phyloP scores from a whole-genome alignment of 73 alveolate genomes.

The Tetrahymena elliotti region DNA sequence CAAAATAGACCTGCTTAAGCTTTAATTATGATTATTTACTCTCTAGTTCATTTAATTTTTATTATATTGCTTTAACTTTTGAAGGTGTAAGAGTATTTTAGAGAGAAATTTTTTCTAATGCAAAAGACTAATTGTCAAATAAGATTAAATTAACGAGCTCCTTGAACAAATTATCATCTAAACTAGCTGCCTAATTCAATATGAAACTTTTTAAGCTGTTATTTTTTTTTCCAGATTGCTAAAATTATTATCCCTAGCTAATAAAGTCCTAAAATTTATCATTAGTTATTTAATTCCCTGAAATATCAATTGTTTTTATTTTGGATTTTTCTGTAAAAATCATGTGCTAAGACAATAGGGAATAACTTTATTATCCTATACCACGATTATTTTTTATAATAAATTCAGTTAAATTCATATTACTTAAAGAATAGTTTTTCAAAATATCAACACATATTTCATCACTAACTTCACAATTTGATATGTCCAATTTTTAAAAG shows the following conservation, averaged over 20 bases:
- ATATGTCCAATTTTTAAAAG: not conserved
- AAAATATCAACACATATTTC: not conserved
- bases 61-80: not conserved
- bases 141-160: not conserved
- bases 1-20: not conserved
- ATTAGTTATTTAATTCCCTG: not conserved
- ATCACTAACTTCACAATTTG: not conserved
- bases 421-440: not conserved
- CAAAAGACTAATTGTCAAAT: not conserved
- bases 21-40: not conserved
- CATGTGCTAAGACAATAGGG: not conserved
- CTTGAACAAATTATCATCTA: not conserved
- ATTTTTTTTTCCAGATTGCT: not conserved
- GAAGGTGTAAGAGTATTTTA: not conserved
- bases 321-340: not conserved
- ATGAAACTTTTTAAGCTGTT: not conserved
- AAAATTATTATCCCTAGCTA: not conserved
- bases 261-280: not conserved
- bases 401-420: not conserved
- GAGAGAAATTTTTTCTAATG: not conserved
- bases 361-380: not conserved
- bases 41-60: not conserved
- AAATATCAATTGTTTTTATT: not conserved
- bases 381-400: not conserved
- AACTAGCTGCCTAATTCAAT: not conserved